Conservation (phyloP, 1,284 basidiomycete species). For the Ganoderma meredithae region DNA sequence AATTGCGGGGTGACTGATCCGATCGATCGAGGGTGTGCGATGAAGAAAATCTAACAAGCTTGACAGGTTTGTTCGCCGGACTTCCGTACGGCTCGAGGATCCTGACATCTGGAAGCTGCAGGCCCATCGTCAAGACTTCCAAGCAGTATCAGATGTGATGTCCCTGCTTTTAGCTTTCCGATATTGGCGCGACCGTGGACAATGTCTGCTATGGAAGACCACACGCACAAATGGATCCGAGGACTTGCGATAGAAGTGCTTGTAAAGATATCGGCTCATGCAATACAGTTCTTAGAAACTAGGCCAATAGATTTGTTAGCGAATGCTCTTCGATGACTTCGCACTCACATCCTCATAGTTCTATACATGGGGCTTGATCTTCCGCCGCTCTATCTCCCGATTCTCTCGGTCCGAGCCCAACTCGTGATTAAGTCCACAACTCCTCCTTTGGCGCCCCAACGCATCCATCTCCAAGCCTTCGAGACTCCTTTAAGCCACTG, state of each 20-base stretch:
- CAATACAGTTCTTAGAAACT: neutral
- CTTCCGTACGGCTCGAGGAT: neutral
- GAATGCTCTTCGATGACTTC: neutral
- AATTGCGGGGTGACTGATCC: neutral
- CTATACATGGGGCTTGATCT: neutral
- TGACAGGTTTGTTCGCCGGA: neutral
- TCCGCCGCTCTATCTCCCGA: constrained; percentile 1
- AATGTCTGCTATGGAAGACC: neutral
- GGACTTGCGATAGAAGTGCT: neutral
- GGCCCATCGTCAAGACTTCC: neutral
- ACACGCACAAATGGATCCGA: neutral
- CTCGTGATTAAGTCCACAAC: neutral
- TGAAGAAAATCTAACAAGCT: neutral
- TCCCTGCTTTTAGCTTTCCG: neutral
- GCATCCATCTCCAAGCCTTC: too few species aligned
- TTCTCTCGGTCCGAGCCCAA: neutral
- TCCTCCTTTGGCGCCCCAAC: neutral
- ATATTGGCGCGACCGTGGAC: neutral
- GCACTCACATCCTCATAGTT: neutral
- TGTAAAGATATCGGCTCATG: neutral
- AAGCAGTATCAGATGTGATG: neutral
- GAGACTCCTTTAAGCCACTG: too few species aligned
- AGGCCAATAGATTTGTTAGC: neutral
- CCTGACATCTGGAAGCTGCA: neutral
- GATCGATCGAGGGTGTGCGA: neutral